Base-by-base conservation (phyloP, 352 stramenopile species). In the Pythium brachiatum region DNA sequence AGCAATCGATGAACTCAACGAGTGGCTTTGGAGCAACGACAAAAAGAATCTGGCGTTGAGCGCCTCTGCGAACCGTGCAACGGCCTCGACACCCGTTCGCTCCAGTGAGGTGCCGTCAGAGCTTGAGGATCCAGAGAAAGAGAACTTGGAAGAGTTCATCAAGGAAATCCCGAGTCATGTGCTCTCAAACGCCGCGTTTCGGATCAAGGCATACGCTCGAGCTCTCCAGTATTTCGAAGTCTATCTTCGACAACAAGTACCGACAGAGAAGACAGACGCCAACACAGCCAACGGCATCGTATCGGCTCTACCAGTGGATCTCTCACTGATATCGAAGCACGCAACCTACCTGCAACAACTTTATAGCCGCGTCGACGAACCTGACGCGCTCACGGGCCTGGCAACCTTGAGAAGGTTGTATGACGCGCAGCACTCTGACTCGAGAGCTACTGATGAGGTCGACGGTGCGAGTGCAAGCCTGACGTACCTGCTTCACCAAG, bases 1-100 rank as follows among this genome's bases (percentile, higher is more conserved):
- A 12, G 91, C 83, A 2, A 82, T 96, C 20, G 87, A 96, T 69
- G 85, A 94, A 43, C 62, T 96, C 8, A 96, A 94, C 60, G 85
- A 96, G 15, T 96, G 87, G 87, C 75, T 96, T 16, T 95, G 87
- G 87, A 87, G 65, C 34, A 90, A 66, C 48, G 85, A 94, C 53
- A 92, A 94, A 54, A 95, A 93, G 60, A 70, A 81, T 15, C 59
- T 92, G 7, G 75, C 75, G 15, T 57, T 86, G 5, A 93, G 82
- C 61, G 72, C 54, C 46, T n/a, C 54, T 23, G 46, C 51, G 9
- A 70, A 48, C 41, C 43, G 60, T 12, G 57, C 55, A 20, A 56
- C 60, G 53, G 44, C 68, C 34, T 26, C 62, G 29, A 55, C 58
- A 11, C 58, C 56, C 21, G 36, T 43, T 23, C 36, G 51, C 3